Evolutionary conservation across 2,329 filamentous ascomycete genomes (phyloP).

Genomic region (Cephalotrichum gorgonifer): DNA sequence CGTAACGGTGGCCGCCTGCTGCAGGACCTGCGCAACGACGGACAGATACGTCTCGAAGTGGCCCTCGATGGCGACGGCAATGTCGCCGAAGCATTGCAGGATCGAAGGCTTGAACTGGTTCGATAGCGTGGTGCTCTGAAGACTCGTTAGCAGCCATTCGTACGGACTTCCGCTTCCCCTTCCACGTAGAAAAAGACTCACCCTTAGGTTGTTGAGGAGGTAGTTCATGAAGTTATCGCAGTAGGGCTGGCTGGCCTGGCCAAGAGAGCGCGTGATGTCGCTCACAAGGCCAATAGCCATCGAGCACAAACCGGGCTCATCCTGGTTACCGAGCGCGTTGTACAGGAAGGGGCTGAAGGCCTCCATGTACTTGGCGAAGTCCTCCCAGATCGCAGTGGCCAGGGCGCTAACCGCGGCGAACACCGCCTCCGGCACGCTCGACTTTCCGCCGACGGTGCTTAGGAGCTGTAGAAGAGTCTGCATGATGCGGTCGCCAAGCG

Average conservation of each 20-base stretch:
- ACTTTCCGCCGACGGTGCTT: conserved; percentile 68
- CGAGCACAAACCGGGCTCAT: conserved; percentile 86
- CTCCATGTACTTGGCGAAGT: conserved; percentile 97
- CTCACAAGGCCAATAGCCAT: conserved; percentile 97
- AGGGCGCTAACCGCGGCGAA: conserved; percentile 90
- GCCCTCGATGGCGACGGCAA: conserved; percentile 85
- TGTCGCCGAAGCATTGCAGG: conserved; percentile 94
- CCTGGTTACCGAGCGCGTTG: conserved; percentile 89
- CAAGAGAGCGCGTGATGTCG: conserved; percentile 87
- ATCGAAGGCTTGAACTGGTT: conserved; percentile 99
- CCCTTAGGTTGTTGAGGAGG: conserved; percentile 80
- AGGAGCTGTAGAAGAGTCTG: conserved; percentile 74
- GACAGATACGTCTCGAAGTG: conserved; percentile 89
- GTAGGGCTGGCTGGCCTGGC: conserved; percentile 83
- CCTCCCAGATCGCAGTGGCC: conserved; percentile 81
- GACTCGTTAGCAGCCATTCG: conserved; percentile 23
- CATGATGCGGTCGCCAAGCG: conserved; percentile 92
- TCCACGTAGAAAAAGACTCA: conserved; percentile 20
- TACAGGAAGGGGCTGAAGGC: conserved; percentile 86
- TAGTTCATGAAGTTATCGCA: conserved; percentile 99
- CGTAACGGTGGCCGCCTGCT: conserved; percentile 80
- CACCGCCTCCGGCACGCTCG: conserved; percentile 85
- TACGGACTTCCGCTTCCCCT: neutral
- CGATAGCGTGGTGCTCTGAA: conserved; percentile 67
- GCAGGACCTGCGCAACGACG: conserved; percentile 86